Percentiles rank a stretch among this genome's conserved stretches.
Conservation (phyloP, 2,329 filamentous ascomycete species). For the Aspergillus sp. region DNA sequence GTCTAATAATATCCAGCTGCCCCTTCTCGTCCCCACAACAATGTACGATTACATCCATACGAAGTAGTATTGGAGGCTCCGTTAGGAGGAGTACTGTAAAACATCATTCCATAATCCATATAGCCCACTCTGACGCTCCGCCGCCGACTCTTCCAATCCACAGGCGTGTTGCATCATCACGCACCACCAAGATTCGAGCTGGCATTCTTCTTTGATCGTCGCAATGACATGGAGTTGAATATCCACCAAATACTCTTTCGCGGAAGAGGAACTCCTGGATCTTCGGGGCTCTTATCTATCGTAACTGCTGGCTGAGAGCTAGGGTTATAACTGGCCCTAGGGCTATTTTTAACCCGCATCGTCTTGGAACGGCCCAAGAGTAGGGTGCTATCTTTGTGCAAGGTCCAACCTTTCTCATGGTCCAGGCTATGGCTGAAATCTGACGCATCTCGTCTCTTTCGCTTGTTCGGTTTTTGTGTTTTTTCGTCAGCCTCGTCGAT, state of each 20-base stretch:
- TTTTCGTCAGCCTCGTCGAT: conserved; percentile 1
- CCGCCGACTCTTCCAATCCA: conserved; percentile 1
- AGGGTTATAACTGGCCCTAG: not conserved
- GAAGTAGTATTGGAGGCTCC: not conserved
- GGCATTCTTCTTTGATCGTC: conserved; percentile 14
- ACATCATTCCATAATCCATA: conserved; percentile 1
- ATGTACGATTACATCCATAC: conserved; percentile 11
- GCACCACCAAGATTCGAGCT: conserved; percentile 17
- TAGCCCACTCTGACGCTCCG: conserved; percentile 12
- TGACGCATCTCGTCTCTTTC: not conserved
- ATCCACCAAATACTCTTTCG: conserved; percentile 18
- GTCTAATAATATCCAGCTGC: conserved; percentile 10
- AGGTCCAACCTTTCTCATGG: conserved; percentile 4
- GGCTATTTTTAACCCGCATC: conserved; percentile 6
- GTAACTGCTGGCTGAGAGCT: not conserved
- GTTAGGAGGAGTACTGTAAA: not conserved
- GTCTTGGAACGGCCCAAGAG: conserved; percentile 13
- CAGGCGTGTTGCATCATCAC: conserved; percentile 16
- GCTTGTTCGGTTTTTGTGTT: not conserved
- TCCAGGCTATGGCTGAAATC: conserved; percentile 2
- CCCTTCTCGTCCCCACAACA: conserved; percentile 6
- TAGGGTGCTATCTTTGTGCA: conserved; percentile 1
- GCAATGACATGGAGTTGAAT: conserved; percentile 22
- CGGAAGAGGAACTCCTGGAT: conserved; percentile 3
- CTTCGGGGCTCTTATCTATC: conserved; percentile 3